Conservation (phyloP, 2,329 filamentous ascomycete genomes). For the Ophiostoma pallidulum region DNA sequence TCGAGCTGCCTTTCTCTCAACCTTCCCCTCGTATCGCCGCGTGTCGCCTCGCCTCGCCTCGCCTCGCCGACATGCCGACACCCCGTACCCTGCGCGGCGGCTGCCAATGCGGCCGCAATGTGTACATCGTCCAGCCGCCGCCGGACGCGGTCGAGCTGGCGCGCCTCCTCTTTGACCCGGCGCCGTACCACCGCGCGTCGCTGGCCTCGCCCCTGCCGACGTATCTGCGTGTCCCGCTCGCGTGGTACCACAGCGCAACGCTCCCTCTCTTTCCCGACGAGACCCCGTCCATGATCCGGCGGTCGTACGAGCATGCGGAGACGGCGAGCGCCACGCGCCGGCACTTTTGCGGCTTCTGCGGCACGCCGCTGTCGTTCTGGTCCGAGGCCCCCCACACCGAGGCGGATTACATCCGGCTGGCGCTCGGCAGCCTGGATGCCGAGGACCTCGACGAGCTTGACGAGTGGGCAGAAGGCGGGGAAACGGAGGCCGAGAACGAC, state of each 20-base stretch:
- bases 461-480: constrained; percentile 46
- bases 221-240: constrained; percentile 73
- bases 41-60: neutral
- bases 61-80: neutral
- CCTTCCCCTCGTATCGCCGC: neutral
- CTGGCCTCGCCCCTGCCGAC: constrained; percentile 66
- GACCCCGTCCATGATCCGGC: constrained; percentile 54
- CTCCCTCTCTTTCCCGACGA: constrained; percentile 72
- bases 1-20: too few species aligned
- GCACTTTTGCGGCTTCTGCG: constrained; percentile 87
- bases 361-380: constrained; percentile 78
- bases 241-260: constrained; percentile 70
- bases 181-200: constrained; percentile 56
- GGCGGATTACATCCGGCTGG: constrained; percentile 69
- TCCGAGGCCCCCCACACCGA: constrained; percentile 61
- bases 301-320: constrained; percentile 48
- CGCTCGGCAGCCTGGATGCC: constrained; percentile 64
- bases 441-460: constrained; percentile 66
- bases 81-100: constrained; percentile 58
- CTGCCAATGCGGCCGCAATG: constrained; percentile 79
- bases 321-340: constrained; percentile 44
- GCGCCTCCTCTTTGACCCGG: constrained; percentile 66
- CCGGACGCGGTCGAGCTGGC: constrained; percentile 44
- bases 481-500: constrained; percentile 21
- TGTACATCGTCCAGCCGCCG: constrained; percentile 67